phyloP scores from a whole-genome alignment of 352 stramenopile species.

The Globisporangium solare region DNA sequence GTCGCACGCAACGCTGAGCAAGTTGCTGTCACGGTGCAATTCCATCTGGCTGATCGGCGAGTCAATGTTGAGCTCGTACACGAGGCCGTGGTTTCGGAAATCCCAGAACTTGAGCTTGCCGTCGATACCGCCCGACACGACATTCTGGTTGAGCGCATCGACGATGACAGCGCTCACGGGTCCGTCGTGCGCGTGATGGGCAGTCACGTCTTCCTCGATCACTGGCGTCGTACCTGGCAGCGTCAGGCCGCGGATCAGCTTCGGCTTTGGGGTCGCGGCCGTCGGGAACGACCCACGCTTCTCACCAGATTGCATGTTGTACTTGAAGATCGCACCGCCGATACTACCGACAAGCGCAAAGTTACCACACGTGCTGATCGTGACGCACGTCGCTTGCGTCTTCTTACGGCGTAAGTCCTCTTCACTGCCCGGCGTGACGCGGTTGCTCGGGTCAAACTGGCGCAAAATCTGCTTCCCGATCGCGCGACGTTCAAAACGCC shows the following conservation, averaged over 20 bases:
- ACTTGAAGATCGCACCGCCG: constrained; percentile 91
- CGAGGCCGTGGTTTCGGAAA: constrained; percentile 72
- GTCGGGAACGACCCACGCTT: constrained; percentile 88
- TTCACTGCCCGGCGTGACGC: constrained; percentile 45
- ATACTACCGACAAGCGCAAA: constrained; percentile 92
- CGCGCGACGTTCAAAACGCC: constrained; percentile 89
- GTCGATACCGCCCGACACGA: constrained; percentile 86
- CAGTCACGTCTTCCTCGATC: constrained; percentile 28
- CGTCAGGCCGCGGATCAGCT: constrained; percentile 62
- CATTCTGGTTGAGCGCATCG: constrained; percentile 78
- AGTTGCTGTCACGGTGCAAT: constrained; percentile 82
- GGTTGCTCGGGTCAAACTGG: constrained; percentile 79
- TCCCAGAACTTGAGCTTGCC: constrained; percentile 90
- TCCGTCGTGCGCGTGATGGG: constrained; percentile 54
- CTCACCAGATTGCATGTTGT: constrained; percentile 95
- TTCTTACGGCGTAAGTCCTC: constrained; percentile 63
- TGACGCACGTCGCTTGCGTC: constrained; percentile 62
- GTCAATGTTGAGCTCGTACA: constrained; percentile 66
- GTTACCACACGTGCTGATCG: constrained; percentile 92
- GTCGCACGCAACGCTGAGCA: constrained; percentile 86
- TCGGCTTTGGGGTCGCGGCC: constrained; percentile 56
- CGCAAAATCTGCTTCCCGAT: constrained; percentile 92
- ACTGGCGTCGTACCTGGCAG: constrained; percentile 41
- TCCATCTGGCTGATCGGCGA: constrained; percentile 77
- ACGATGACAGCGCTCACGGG: constrained; percentile 84